Evolutionary conservation across 1,139 yeast species (phyloP).

Genomic region (Kodamaea alishanica): DNA sequence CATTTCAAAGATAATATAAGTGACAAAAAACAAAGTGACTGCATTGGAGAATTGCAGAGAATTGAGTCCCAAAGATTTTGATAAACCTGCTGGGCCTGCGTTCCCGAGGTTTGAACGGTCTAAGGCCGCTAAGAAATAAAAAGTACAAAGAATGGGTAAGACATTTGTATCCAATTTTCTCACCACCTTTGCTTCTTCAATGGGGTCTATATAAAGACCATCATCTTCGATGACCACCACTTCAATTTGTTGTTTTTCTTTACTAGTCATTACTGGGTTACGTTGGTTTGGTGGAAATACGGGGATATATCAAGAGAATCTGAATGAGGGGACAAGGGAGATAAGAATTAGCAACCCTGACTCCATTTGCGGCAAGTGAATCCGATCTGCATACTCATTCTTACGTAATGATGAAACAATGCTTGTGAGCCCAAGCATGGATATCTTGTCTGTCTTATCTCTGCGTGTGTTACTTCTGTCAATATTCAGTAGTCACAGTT

Average conservation of each 20-base stretch:
- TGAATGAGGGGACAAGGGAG: no score
- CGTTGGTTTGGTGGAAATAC: background rate
- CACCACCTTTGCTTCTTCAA: slow-evolving; percentile 7
- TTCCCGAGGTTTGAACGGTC: slow-evolving; percentile 26
- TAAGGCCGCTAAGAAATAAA: slow-evolving; percentile 23
- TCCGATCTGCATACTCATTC: no score
- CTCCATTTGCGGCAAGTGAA: no score
- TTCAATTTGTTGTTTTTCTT: background rate
- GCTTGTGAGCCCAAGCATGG: no score
- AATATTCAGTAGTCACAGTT: no score
- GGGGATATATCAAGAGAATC: no score
- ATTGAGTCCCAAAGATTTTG: slow-evolving; percentile 15
- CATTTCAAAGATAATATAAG: slow-evolving; percentile 16
- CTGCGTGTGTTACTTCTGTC: no score
- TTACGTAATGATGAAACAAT: no score
- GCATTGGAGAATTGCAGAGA: slow-evolving; percentile 19
- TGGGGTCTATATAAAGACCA: slow-evolving; percentile 10
- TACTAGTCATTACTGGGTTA: background rate
- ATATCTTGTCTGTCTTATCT: no score
- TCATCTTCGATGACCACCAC: slow-evolving; percentile 1
- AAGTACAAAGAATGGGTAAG: slow-evolving; percentile 17
- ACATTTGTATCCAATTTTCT: slow-evolving; percentile 16
- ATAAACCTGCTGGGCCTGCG: slow-evolving; percentile 23
- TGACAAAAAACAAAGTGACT: slow-evolving; percentile 19
- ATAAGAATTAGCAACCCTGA: no score